Base-by-base conservation (phyloP, 345 rosid genomes). In the Linum trigynum region DNA sequence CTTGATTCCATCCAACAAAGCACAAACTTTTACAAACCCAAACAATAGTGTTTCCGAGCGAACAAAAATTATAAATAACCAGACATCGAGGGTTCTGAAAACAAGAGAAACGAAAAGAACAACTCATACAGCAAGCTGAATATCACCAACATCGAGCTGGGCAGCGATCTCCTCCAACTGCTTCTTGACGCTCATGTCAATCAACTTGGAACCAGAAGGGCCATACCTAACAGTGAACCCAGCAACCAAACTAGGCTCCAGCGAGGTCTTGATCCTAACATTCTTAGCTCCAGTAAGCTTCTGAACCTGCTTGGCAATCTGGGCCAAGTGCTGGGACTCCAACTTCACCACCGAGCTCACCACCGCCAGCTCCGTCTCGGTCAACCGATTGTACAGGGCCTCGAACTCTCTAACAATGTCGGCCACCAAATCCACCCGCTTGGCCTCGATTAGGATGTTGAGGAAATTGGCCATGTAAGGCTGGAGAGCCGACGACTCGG, bases 151-250 rank as follows among this genome's bases (percentile, higher is more conserved):
- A 36, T 90, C 97, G 59, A 90, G 83, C 82, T 90, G 87, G 1
- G 83, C 73, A 41, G 97, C 84, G 55, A 92, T 88, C 71, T 92
- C 97, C 57, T 88, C 94, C 73, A 92, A 79, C 82, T 92, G 98
- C 71, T 83, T 92, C 94, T 86, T 90, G 37, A 88, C 97, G 65
- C 98, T 92, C 98, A 90, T 79, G 62, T 92, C 98, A 72, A 92
- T 90, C 55, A 88, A 65, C 77, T 86, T 92, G 0, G 98, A 92
- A 23, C 97, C 97, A 0, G 84, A 65, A 9, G 7, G 71, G 38
- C 98, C 98, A 56, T 85, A 92, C 76, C 94, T 66, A 55, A 92
- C 80, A 0, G 98, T 92, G 74, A 92, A 92, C 23, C 98, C 98
- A 10, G 97, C 98, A 1, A 92, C 90, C 76, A 92, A 77, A 61